Percentiles rank a stretch among this genome's conserved stretches.
phyloP scores from a whole-genome alignment of 2,329 filamentous ascomycete species.

The Xylaria sp. region DNA sequence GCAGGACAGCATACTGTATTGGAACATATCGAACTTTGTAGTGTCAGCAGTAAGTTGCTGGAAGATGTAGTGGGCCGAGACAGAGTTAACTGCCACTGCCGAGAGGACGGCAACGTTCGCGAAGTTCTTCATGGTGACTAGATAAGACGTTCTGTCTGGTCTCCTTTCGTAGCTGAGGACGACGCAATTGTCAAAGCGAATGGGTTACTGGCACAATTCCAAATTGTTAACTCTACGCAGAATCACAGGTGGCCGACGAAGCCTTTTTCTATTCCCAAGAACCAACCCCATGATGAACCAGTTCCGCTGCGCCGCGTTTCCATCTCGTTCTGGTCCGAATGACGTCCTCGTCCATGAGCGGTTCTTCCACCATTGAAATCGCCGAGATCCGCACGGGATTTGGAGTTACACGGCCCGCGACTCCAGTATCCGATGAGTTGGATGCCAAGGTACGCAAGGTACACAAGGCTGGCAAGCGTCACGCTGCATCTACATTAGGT shows the following conservation, averaged over 20 bases:
- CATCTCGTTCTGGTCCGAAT: constrained; percentile 8
- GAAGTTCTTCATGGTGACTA: constrained; percentile 42
- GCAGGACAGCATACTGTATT: constrained; percentile 42
- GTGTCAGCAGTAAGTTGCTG: constrained; percentile 44
- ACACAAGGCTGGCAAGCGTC: constrained; percentile 13
- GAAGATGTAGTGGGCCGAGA: constrained; percentile 51
- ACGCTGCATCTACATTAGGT: constrained; percentile 1
- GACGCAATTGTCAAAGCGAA: not conserved
- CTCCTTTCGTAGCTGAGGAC: not conserved
- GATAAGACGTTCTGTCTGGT: not conserved
- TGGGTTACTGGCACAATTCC: not conserved
- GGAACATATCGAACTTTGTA: constrained; percentile 43
- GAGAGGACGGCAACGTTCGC: constrained; percentile 39
- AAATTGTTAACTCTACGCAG: not conserved
- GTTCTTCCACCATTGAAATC: constrained; percentile 21
- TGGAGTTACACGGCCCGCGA: constrained; percentile 24
- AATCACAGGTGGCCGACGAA: not conserved
- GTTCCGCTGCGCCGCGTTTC: not conserved
- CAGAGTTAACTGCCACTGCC: constrained; percentile 42
- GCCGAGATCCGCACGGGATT: constrained; percentile 8
- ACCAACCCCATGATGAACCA: not conserved
- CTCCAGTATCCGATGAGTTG: constrained; percentile 16
- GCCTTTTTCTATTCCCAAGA: constrained; percentile 22
- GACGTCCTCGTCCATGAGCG: not conserved
- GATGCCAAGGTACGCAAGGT: not conserved